Conservation (phyloP, 805 yeast species). For the Kodamaea kakaduensis region DNA sequence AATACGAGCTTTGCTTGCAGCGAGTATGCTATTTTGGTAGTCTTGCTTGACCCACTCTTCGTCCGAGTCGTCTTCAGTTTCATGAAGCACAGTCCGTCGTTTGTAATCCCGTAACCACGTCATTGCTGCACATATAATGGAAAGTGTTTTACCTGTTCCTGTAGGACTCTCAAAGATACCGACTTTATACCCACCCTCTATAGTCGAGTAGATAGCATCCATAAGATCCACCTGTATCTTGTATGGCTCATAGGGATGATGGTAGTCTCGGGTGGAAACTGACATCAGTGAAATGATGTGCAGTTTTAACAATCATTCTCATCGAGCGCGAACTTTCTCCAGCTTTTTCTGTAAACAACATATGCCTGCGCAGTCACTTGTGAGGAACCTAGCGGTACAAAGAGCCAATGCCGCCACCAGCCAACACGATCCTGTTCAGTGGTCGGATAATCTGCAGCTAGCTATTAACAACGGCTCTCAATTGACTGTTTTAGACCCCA, state of each 20-base stretch:
- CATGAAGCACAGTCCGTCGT: constrained; percentile 13
- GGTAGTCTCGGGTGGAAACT: too few species aligned
- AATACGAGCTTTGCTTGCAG: constrained; percentile 23
- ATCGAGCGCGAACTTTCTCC: not conserved
- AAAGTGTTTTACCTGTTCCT: constrained; percentile 90
- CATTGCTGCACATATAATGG: constrained; percentile 79
- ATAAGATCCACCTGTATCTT: constrained; percentile 72
- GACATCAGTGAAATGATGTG: constrained; percentile 1
- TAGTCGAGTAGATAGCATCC: constrained; percentile 65
- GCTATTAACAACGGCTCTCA: constrained; percentile 34
- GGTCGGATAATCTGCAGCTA: constrained; percentile 33
- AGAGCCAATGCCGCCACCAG: constrained; percentile 9
- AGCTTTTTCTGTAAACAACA: not conserved
- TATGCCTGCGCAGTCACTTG: constrained; percentile 6
- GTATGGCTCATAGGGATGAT: constrained; percentile 83
- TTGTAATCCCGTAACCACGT: constrained; percentile 70
- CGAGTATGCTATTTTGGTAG: constrained; percentile 28
- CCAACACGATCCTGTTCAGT: constrained; percentile 26
- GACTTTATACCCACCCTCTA: constrained; percentile 52
- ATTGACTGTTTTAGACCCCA: constrained; percentile 35
- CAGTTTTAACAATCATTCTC: too few species aligned
- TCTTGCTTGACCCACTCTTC: constrained; percentile 63
- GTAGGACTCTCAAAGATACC: constrained; percentile 92
- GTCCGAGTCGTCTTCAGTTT: constrained; percentile 35
- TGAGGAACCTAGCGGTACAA: constrained; percentile 4